A percentile compares a stretch with the other conserved stretches of the same genome.
phyloP scores from a whole-genome alignment of 139 green algal genomes.

The Micromonas pusilla region DNA sequence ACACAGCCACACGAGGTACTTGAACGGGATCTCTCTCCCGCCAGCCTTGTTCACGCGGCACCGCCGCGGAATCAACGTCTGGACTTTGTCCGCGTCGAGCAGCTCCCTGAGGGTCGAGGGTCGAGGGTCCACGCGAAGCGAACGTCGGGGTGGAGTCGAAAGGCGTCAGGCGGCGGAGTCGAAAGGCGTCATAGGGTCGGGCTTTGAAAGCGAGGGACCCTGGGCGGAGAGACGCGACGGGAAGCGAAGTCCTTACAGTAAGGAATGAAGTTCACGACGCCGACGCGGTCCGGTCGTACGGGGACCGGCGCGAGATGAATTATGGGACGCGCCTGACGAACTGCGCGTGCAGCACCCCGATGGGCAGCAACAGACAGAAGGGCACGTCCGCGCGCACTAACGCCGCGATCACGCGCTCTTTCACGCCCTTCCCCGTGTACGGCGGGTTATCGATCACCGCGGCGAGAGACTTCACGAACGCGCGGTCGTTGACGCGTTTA shows the following conservation, averaged over 20 bases:
- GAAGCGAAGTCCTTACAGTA: too few species aligned
- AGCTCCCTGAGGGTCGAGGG: not conserved
- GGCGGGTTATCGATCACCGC: constrained; percentile 21
- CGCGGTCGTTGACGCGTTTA: constrained; percentile 1
- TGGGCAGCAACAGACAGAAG: constrained; percentile 23
- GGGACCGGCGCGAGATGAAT: too few species aligned
- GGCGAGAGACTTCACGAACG: not conserved
- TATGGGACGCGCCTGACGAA: too few species aligned
- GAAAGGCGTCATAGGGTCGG: too few species aligned
- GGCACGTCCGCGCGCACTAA: not conserved
- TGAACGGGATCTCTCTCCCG: constrained; percentile 12
- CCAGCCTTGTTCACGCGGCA: not conserved
- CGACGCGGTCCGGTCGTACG: too few species aligned
- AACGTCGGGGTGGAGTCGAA: too few species aligned
- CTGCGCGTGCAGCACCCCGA: constrained; percentile 7
- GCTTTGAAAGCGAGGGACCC: too few species aligned
- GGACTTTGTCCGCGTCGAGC: not conserved
- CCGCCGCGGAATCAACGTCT: constrained; percentile 12
- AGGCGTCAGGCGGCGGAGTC: too few species aligned
- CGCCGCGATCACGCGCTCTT: constrained; percentile 6
- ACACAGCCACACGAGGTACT: constrained; percentile 21
- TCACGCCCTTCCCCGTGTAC: constrained; percentile 17
- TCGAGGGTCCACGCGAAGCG: too few species aligned
- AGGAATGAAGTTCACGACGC: too few species aligned
- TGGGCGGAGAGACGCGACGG: too few species aligned